Percentiles rank a stretch among this genome's conserved stretches.
These are phyloP conservation scores for Globisporangium splendens DNA, from an alignment of 352 stramenopile species.

Conservation along the genomic window DNA sequence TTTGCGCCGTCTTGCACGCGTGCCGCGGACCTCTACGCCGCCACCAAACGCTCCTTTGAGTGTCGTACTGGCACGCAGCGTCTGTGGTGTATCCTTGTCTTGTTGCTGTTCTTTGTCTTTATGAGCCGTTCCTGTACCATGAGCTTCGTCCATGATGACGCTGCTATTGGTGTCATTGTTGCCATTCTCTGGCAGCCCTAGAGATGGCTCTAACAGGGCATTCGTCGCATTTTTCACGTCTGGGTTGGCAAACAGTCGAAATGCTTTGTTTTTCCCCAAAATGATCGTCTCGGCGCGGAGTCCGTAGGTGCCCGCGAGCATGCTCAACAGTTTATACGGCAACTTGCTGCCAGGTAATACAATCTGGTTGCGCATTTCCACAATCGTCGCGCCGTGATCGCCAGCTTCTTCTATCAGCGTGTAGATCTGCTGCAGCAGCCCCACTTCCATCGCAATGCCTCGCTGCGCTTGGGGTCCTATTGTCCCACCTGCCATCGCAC, in stretches of 20 bases:
- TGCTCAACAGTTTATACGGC: conserved; percentile 71
- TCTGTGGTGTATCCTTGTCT: conserved; percentile 20
- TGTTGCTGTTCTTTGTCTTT: background rate
- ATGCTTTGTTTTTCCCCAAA: conserved; percentile 80
- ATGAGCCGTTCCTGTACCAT: too few species aligned
- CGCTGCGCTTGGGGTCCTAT: conserved; percentile 6
- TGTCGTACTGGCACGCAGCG: conserved; percentile 46
- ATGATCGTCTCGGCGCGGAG: conserved; percentile 75
- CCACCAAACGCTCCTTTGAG: conserved; percentile 57
- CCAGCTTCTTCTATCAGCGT: conserved; percentile 65
- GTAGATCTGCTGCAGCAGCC: conserved; percentile 70
- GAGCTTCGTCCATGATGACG: background rate
- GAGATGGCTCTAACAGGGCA: too few species aligned
- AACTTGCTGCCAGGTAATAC: conserved; percentile 70
- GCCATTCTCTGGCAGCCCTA: too few species aligned
- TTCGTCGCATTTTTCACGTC: background rate
- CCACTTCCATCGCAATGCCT: conserved; percentile 64
- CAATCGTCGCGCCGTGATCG: conserved; percentile 59
- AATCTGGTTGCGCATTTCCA: conserved; percentile 71
- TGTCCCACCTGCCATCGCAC: background rate
- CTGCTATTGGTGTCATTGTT: background rate
- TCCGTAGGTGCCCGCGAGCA: conserved; percentile 64
- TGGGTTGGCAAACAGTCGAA: conserved; percentile 48
- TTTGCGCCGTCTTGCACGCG: conserved; percentile 44
- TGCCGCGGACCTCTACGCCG: conserved; percentile 49